phyloP scores from a whole-genome alignment of 306 rosid species.

The Cicer yamashitae region DNA sequence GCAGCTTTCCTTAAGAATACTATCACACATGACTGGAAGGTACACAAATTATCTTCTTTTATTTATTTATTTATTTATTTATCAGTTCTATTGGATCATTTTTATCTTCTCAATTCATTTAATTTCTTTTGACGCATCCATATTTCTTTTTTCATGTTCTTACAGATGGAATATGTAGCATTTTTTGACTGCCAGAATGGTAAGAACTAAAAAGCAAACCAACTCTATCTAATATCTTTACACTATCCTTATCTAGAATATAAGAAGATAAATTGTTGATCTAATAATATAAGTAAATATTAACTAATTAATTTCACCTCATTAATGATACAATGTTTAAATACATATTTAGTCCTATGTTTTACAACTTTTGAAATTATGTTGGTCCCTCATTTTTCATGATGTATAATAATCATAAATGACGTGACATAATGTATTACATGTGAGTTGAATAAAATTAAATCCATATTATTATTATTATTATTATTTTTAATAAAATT shows the following conservation, averaged over 20 bases:
- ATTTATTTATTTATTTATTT: neutral
- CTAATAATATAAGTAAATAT: neutral
- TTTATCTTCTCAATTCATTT: neutral
- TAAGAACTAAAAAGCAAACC: slow-evolving; percentile 39
- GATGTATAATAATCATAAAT: too few species aligned
- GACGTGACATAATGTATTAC: too few species aligned
- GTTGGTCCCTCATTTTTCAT: too few species aligned
- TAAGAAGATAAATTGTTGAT: neutral
- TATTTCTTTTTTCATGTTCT: neutral
- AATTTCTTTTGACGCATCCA: neutral
- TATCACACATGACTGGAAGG: slow-evolving; percentile 63
- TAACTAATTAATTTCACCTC: neutral
- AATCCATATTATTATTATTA: too few species aligned
- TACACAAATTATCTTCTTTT: neutral
- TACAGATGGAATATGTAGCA: slow-evolving; percentile 73
- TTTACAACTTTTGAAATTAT: too few species aligned
- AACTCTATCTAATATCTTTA: neutral
- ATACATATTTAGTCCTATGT: too few species aligned
- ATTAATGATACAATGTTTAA: neutral
- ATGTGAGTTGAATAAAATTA: too few species aligned
- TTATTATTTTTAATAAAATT: too few species aligned
- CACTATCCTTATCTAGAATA: neutral
- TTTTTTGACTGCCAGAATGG: slow-evolving; percentile 80
- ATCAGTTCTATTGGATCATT: neutral
- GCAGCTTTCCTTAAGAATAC: slow-evolving; percentile 50